phyloP scores from a whole-genome alignment of 768 basidiomycete species.

The Rhizopogon roseolus region DNA sequence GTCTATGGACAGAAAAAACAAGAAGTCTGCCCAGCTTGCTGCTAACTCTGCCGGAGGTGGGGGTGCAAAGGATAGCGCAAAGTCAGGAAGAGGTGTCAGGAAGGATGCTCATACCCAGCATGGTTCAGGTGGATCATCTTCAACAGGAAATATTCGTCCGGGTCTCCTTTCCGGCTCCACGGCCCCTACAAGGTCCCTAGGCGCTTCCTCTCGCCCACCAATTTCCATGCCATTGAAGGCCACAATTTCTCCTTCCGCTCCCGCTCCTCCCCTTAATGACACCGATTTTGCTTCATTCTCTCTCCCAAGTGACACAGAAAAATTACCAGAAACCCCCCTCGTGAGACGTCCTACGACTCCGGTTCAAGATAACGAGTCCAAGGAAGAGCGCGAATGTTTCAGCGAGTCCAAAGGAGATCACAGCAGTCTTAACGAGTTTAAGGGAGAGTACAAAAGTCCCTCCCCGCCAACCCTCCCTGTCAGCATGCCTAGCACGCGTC shows the following conservation, averaged over 20 bases:
- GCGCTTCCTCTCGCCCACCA: conserved; percentile 47
- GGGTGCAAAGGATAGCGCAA: conserved; percentile 28
- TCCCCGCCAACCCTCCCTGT: conserved; percentile 51
- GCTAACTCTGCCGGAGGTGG: conserved; percentile 35
- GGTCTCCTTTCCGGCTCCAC: conserved; percentile 51
- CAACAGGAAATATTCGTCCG: conserved; percentile 12
- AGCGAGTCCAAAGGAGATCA: background rate
- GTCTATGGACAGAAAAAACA: conserved; percentile 97
- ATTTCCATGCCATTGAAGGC: conserved; percentile 69
- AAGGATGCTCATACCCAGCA: conserved; percentile 28
- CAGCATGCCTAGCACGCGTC: conserved; percentile 43
- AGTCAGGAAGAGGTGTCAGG: conserved; percentile 29
- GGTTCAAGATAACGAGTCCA: conserved; percentile 8
- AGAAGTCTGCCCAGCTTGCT: conserved; percentile 79
- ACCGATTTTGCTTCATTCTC: conserved; percentile 71
- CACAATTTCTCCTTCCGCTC: conserved; percentile 69
- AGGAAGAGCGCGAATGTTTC: background rate
- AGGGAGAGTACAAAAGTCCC: conserved; percentile 23
- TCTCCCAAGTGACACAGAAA: conserved; percentile 55
- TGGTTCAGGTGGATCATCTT: conserved; percentile 9
- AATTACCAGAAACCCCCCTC: conserved; percentile 42
- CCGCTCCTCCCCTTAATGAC: conserved; percentile 72
- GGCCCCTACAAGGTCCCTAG: conserved; percentile 54
- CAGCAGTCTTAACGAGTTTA: conserved; percentile 1
- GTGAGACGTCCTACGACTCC: conserved; percentile 6